These are phyloP conservation scores for Pterocarpus santalinus DNA, from an alignment of 306 rosid species.

Conservation along the genomic window DNA sequence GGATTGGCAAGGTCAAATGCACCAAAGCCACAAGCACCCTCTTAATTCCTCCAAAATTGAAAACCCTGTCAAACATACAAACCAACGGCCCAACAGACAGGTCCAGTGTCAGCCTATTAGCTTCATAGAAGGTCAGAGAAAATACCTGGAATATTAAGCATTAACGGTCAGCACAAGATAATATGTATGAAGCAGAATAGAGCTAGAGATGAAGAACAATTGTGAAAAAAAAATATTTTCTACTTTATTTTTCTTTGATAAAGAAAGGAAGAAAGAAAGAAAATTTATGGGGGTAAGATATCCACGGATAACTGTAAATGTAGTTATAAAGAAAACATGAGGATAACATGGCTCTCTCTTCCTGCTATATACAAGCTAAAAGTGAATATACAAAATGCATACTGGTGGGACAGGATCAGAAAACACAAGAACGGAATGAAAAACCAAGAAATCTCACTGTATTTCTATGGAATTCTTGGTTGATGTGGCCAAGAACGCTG, in stretches of 20 bases:
- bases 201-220: conserved; percentile 35
- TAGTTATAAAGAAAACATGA: conserved; percentile 4
- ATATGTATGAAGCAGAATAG: conserved; percentile 34
- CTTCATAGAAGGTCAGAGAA: conserved; percentile 98
- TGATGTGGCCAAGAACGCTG: no score
- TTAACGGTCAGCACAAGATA: conserved; percentile 66
- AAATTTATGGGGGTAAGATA: neutral
- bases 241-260: neutral
- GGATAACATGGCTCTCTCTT: conserved; percentile 7
- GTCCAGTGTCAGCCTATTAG: conserved; percentile 85
- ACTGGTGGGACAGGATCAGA: no score
- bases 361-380: conserved; percentile 6
- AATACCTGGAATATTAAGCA: conserved; percentile 98
- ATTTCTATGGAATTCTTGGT: no score
- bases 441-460: no score
- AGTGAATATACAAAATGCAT: conserved; percentile 35
- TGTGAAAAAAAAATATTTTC: neutral
- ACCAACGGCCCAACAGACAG: conserved; percentile 85
- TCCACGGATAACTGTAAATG: conserved; percentile 1
- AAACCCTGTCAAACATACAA: conserved; percentile 88
- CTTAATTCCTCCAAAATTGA: conserved; percentile 55
- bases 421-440: no score
- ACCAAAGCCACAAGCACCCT: conserved; percentile 55
- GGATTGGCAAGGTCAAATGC: conserved; percentile 51
- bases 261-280: conserved; percentile 21